Conservation (phyloP, 2,329 filamentous ascomycete species). For the Nectriaceae sp. region DNA sequence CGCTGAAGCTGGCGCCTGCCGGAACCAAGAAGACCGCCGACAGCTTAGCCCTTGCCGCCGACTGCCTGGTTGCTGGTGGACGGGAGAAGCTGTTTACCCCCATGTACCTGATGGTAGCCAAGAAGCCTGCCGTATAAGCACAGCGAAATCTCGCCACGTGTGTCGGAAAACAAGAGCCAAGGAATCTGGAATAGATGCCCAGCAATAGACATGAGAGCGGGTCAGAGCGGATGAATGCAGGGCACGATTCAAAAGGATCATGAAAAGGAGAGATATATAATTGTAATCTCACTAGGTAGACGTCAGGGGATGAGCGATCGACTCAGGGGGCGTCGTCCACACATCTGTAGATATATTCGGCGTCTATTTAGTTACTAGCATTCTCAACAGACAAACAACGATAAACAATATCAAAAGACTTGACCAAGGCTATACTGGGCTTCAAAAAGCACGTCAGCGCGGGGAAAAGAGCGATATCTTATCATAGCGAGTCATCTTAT, state of each 20-base stretch:
- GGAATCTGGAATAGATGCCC: no score
- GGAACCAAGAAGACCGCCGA: constrained; percentile 96
- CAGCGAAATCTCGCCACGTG: background rate
- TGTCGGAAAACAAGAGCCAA: no score
- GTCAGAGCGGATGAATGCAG: no score
- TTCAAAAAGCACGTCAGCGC: no score
- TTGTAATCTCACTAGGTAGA: constrained; percentile 27
- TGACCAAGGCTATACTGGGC: no score
- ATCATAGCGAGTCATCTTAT: no score
- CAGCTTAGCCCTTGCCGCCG: constrained; percentile 77
- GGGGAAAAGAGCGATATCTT: no score
- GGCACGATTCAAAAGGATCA: no score
- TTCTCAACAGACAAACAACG: background rate
- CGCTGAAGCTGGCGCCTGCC: constrained; percentile 69
- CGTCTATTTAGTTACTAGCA: constrained; percentile 1
- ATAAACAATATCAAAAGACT: background rate
- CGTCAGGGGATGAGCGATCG: constrained; percentile 1
- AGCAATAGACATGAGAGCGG: no score
- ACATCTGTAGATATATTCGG: constrained; percentile 14
- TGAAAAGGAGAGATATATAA: constrained; percentile 27
- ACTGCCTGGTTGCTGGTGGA: constrained; percentile 84
- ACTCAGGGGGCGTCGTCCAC: constrained; percentile 3
- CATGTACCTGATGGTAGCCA: constrained; percentile 96
- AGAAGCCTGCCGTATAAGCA: constrained; percentile 65
- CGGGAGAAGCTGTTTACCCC: constrained; percentile 93